Evolutionary conservation across 2,329 filamentous ascomycete species (phyloP), one percentile per base, ranked within the genome.

Genomic region (Dactylella cylindrospora): DNA sequence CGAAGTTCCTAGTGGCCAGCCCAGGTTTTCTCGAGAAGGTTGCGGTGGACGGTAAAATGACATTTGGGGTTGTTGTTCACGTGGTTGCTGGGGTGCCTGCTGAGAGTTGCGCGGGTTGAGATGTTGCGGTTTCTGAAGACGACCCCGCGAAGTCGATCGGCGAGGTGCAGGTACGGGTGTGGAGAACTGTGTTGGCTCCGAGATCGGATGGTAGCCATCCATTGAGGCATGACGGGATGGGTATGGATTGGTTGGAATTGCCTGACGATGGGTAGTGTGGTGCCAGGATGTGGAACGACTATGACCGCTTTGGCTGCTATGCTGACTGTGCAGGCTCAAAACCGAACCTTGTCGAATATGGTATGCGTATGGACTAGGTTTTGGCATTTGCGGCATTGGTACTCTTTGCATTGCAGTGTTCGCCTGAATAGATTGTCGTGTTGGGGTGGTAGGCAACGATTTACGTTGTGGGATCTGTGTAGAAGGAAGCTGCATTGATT

Each of bases 71-170:
- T 53, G 39, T n/a, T 61, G 15, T 10, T 49, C 35, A 2, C 29
- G 19, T 23, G 28, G 46, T n/a, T 26, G 35, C 25, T 45, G 55
- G 19, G 44, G 55, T 6, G n/a, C 26, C 9, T 35, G 33, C 9
- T 3, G 38, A 10, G 17, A 28, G 10, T 13, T 47, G n/a, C 43
- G 33, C n/a, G 47, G 47, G 28, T 47, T 53, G 12, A 61, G 25
- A 47, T 53, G 26, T 15, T 61, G 55, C 5, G 55, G 55, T 13
- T 53, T 61, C 39, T 61, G 55, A 40, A 61, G 55, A 36, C 55
- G 55, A 3, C 55, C 55, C 17, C 55, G 49, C 5, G 55, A 61
- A 4, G 35, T 53, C 12, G 55, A 52, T 9, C 55, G 40, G 20
- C 36, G 40, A 23, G 47, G 35, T 3, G 13, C 10, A 7, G 10